phyloP scores from a whole-genome alignment of 2,329 filamentous ascomycete species.

The Colletotrichum shisoi region DNA sequence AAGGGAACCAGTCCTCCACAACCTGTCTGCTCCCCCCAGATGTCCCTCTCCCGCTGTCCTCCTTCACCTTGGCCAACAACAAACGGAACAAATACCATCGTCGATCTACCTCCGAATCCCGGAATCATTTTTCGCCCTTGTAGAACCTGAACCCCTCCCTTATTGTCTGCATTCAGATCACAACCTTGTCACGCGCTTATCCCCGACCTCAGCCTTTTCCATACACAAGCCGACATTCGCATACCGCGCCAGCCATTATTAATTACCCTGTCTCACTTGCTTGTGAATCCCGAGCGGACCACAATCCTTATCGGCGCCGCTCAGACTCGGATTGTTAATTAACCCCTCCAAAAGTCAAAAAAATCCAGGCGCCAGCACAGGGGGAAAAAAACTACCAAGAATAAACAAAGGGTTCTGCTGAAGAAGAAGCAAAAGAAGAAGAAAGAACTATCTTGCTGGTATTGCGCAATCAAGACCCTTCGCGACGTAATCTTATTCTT shows the following conservation, averaged over 20 bases:
- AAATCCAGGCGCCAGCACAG: slow-evolving; percentile 8
- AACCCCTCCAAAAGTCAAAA: slow-evolving; percentile 29
- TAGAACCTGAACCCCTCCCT: not conserved
- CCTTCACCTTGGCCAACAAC: not conserved
- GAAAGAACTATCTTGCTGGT: slow-evolving; percentile 6
- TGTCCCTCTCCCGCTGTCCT: not conserved
- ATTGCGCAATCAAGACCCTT: slow-evolving; percentile 34
- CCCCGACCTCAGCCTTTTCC: slow-evolving; percentile 14
- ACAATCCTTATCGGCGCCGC: slow-evolving; percentile 31
- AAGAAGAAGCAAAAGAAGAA: not conserved
- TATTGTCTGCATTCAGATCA: slow-evolving; percentile 8
- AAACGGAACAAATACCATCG: slow-evolving; percentile 10
- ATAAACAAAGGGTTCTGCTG: not conserved
- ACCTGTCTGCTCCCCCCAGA: not conserved
- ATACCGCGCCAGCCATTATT: slow-evolving; percentile 29
- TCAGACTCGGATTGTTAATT: slow-evolving; percentile 34
- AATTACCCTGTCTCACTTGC: slow-evolving; percentile 20
- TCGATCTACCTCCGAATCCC: slow-evolving; percentile 13
- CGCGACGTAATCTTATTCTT: slow-evolving; percentile 14
- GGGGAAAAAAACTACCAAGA: not conserved
- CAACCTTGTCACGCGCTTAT: slow-evolving; percentile 14
- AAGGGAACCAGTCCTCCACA: slow-evolving; percentile 9
- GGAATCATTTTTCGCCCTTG: slow-evolving; percentile 4
- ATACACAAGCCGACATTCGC: slow-evolving; percentile 20
- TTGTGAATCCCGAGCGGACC: slow-evolving; percentile 16